These are phyloP conservation scores for Chaetomidium leptoderma DNA, from an alignment of 495 filamentous ascomycete species.

Conservation along the genomic window DNA sequence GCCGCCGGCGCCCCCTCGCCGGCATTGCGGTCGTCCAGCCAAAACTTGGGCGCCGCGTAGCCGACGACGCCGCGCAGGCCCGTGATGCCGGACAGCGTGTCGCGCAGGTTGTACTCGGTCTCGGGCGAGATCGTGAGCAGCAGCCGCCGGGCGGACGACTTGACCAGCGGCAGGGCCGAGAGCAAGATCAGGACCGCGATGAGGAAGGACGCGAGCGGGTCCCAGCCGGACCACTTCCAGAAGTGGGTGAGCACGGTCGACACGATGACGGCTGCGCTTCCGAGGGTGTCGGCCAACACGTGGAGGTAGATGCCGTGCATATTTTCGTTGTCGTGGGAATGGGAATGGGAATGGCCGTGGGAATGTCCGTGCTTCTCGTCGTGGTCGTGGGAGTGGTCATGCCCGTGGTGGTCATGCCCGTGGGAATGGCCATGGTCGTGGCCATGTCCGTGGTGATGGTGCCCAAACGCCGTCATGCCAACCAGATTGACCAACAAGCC, in stretches of 20 bases:
- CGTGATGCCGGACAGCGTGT: constrained; percentile 77
- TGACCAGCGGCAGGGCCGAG: constrained; percentile 83
- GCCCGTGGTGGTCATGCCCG: constrained; percentile 24
- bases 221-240: constrained; percentile 87
- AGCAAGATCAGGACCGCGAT: constrained; percentile 91
- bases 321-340: constrained; percentile 83
- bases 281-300: constrained; percentile 90
- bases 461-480: constrained; percentile 81
- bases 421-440: constrained; percentile 34
- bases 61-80: constrained; percentile 77
- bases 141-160: constrained; percentile 71
- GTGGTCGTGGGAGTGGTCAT: constrained; percentile 44
- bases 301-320: constrained; percentile 99
- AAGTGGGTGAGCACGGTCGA: constrained; percentile 85
- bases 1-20: constrained; percentile 30
- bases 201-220: constrained; percentile 87
- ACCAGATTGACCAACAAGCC: constrained; percentile 88
- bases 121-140: constrained; percentile 80
- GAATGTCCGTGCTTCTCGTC: constrained; percentile 57
- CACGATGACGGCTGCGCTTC: constrained; percentile 89
- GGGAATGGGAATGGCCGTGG: constrained; percentile 46
- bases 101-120: constrained; percentile 82
- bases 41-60: constrained; percentile 88
- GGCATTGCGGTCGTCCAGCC: constrained; percentile 71
- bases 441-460: constrained; percentile 64